phyloP scores from a whole-genome alignment of 1,139 yeast genomes.

The Nakaseomyces sp. region DNA sequence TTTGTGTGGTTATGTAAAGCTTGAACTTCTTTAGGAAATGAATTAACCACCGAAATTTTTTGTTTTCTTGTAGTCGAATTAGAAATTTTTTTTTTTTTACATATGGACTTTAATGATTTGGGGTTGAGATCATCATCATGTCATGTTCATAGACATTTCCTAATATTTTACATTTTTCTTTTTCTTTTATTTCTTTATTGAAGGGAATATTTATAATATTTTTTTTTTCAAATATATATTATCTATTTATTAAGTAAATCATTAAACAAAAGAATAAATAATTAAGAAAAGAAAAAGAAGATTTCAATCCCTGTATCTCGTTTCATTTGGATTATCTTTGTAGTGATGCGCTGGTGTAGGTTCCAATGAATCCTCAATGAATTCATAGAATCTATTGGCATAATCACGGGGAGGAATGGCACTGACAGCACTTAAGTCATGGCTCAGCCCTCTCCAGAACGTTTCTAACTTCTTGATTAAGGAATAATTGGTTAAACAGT shows the following conservation, averaged over 20 bases:
- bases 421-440: constrained; percentile 62
- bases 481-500: constrained; percentile 82
- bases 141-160: too few relatives aligned
- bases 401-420: constrained; percentile 88
- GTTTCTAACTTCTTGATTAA: constrained; percentile 75
- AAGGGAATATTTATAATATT: too few relatives aligned
- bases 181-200: too few relatives aligned
- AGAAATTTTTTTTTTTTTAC: too few relatives aligned
- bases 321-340: constrained; percentile 20
- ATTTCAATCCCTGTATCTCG: constrained; percentile 17
- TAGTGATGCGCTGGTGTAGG: constrained; percentile 17
- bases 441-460: constrained; percentile 67
- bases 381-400: constrained; percentile 73
- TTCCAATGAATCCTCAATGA: constrained; percentile 39
- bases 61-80: too few relatives aligned
- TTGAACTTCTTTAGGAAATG: too few relatives aligned
- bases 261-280: neutral
- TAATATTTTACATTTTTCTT: too few relatives aligned
- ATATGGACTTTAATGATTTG: too few relatives aligned
- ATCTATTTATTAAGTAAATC: neutral
- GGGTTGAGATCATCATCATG: too few relatives aligned
- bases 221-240: neutral
- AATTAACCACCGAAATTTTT: too few relatives aligned
- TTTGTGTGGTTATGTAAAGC: too few relatives aligned
- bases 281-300: neutral